These are phyloP conservation scores for Lobosporangium transversale DNA, from an alignment of 192 early-diverging fungal species.

Conservation along the genomic window DNA sequence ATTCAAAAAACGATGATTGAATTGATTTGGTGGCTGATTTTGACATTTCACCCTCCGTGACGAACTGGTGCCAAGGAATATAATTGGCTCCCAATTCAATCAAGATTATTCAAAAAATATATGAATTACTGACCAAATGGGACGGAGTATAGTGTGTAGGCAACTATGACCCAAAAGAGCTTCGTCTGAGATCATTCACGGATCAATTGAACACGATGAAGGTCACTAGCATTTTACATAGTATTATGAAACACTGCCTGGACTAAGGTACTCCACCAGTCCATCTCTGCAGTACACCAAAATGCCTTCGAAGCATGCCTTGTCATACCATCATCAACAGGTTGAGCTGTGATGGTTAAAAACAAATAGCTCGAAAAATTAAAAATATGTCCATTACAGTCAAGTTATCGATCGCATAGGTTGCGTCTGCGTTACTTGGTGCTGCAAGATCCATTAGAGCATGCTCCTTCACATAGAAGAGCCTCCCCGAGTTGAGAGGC, in stretches of 20 bases:
- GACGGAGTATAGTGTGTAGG: no score
- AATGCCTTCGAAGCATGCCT: constrained; percentile 61
- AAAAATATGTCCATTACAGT: constrained; percentile 34
- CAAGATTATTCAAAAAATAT: no score
- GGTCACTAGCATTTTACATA: constrained; percentile 40
- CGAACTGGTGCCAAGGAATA: no score
- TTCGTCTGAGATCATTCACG: constrained; percentile 28
- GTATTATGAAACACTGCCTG: constrained; percentile 60
- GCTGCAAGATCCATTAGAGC: constrained; percentile 68
- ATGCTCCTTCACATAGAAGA: constrained; percentile 76
- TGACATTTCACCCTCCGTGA: no score
- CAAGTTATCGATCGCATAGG: constrained; percentile 58
- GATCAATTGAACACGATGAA: constrained; percentile 9
- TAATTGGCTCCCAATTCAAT: no score
- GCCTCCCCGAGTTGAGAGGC: constrained; percentile 41
- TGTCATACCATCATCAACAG: constrained; percentile 45
- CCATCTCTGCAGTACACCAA: constrained; percentile 85
- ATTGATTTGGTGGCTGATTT: no score
- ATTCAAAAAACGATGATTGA: no score
- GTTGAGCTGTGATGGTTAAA: constrained; percentile 38
- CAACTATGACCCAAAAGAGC: constrained; percentile 55
- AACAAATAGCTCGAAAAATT: constrained; percentile 24
- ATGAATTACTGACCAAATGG: no score
- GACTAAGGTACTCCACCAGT: constrained; percentile 84
- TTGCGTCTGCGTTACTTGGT: constrained; percentile 53